These are phyloP conservation scores for Ophiocordyceps camponoti-saundersi DNA, from an alignment of 2,329 filamentous ascomycete species.

Conservation along the genomic window DNA sequence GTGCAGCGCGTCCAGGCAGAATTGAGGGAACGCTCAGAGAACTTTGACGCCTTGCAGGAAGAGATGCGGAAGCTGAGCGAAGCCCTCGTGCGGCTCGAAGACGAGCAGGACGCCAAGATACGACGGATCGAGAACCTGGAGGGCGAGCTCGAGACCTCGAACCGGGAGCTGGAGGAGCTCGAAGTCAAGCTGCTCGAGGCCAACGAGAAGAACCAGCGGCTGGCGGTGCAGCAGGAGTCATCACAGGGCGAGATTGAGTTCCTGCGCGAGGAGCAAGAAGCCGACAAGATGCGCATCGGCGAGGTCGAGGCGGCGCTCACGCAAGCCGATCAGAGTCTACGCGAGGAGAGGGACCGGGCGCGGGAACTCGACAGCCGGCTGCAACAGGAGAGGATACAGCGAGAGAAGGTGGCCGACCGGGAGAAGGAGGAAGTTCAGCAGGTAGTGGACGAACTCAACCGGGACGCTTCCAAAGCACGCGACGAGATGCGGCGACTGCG, in stretches of 20 bases:
- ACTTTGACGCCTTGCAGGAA: slow-evolving; percentile 77
- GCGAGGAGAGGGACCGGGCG: slow-evolving; percentile 66
- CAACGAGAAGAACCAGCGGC: slow-evolving; percentile 72
- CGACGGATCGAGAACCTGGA: slow-evolving; percentile 70
- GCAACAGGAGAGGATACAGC: slow-evolving; percentile 64
- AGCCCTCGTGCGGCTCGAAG: slow-evolving; percentile 70
- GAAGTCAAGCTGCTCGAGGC: slow-evolving; percentile 72
- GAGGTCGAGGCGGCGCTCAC: slow-evolving; percentile 75
- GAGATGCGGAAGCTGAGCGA: slow-evolving; percentile 91
- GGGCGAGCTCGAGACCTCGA: slow-evolving; percentile 65
- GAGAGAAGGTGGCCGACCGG: slow-evolving; percentile 69
- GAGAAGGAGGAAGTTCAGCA: slow-evolving; percentile 94
- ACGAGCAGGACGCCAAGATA: slow-evolving; percentile 67
- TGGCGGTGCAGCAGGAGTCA: slow-evolving; percentile 84
- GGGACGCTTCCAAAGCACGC: slow-evolving; percentile 63
- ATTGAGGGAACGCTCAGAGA: slow-evolving; percentile 62
- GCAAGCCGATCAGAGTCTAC: slow-evolving; percentile 60
- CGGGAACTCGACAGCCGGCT: slow-evolving; percentile 60
- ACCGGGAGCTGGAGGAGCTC: slow-evolving; percentile 70
- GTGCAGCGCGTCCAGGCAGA: slow-evolving; percentile 54
- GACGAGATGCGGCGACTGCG: slow-evolving; percentile 72
- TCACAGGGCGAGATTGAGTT: slow-evolving; percentile 89
- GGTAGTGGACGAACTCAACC: slow-evolving; percentile 81
- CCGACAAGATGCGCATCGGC: slow-evolving; percentile 94
- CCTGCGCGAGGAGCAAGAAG: slow-evolving; percentile 88